Evolutionary conservation across 1,139 yeast species (phyloP).

Genomic region (Lodderomyces elongisporus): DNA sequence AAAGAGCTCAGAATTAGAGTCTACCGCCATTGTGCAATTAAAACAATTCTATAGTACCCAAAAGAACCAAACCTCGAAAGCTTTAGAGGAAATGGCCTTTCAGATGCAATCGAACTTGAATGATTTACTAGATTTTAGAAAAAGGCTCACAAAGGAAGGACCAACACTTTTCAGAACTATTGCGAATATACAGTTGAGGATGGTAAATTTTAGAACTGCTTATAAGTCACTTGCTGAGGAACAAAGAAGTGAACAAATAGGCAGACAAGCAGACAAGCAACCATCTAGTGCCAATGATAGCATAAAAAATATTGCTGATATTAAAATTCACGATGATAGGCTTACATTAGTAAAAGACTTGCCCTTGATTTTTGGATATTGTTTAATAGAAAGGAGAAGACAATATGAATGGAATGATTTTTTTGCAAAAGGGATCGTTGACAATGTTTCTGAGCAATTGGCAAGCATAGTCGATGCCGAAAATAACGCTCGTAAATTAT

Average conservation of each 20-base stretch:
- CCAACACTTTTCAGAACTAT: conserved; percentile 26
- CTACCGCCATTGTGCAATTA: neutral
- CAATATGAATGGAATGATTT: conserved; percentile 63
- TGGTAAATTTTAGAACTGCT: conserved; percentile 32
- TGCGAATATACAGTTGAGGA: conserved; percentile 37
- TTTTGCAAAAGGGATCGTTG: conserved; percentile 46
- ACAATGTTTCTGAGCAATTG: conserved; percentile 54
- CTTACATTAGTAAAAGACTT: conserved; percentile 61
- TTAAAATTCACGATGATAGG: conserved; percentile 41
- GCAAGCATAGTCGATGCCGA: conserved; percentile 59
- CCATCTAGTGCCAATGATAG: conserved; percentile 1
- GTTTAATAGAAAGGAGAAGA: conserved; percentile 64
- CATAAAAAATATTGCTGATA: conserved; percentile 21
- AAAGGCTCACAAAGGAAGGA: conserved; percentile 21
- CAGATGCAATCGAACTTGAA: conserved; percentile 14
- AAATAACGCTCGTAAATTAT: conserved; percentile 47
- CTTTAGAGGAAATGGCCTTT: conserved; percentile 13
- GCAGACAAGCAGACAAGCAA: conserved; percentile 1
- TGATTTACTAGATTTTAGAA: conserved; percentile 23
- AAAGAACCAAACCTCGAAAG: neutral
- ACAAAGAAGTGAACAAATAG: conserved; percentile 3
- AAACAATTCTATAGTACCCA: neutral
- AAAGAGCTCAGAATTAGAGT: neutral
- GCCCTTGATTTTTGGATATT: conserved; percentile 76
- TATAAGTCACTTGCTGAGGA: conserved; percentile 17